Evolutionary conservation across 441 rosid species (phyloP).

Genomic region (Erysimum pusillum): DNA sequence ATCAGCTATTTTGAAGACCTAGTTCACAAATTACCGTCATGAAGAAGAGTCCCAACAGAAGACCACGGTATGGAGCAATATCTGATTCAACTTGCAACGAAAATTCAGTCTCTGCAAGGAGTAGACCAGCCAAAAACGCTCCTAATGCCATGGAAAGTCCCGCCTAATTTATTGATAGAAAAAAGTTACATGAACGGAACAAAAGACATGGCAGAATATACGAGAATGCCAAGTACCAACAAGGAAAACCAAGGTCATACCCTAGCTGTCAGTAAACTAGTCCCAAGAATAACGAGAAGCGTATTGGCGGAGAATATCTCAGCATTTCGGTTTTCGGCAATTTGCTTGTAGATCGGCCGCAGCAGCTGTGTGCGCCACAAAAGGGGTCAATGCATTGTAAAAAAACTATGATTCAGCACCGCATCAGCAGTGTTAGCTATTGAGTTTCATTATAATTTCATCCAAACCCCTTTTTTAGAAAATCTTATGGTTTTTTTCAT

Average conservation of each 20-base stretch:
- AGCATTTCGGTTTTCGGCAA: conserved; percentile 98
- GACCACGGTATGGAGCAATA: conserved; percentile 99
- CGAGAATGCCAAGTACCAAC: conserved; percentile 30
- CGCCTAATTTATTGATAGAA: conserved; percentile 66
- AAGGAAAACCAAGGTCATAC: conserved; percentile 56
- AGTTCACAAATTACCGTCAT: conserved; percentile 79
- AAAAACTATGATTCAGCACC: not conserved
- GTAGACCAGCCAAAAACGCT: conserved; percentile 98
- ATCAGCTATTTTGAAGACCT: not conserved
- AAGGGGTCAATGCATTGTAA: conserved; percentile 6
- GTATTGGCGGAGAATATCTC: conserved; percentile 99
- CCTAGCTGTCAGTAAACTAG: conserved; percentile 99
- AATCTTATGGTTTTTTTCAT: conserved; percentile 20
- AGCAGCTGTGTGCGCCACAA: conserved; percentile 75
- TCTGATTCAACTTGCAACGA: conserved; percentile 99
- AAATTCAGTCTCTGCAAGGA: conserved; percentile 99
- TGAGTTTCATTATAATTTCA: conserved; percentile 8
- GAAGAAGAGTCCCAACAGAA: conserved; percentile 96
- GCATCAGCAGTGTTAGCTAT: conserved; percentile 9
- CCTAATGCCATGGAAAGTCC: conserved; percentile 99
- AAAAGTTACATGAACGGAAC: conserved; percentile 6
- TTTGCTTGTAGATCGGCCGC: conserved; percentile 96
- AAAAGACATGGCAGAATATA: conserved; percentile 15
- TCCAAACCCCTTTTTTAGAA: conserved; percentile 24
- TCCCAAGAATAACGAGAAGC: conserved; percentile 95